phyloP scores from a whole-genome alignment of 2,329 filamentous ascomycete species.

The Coniella vitis region DNA sequence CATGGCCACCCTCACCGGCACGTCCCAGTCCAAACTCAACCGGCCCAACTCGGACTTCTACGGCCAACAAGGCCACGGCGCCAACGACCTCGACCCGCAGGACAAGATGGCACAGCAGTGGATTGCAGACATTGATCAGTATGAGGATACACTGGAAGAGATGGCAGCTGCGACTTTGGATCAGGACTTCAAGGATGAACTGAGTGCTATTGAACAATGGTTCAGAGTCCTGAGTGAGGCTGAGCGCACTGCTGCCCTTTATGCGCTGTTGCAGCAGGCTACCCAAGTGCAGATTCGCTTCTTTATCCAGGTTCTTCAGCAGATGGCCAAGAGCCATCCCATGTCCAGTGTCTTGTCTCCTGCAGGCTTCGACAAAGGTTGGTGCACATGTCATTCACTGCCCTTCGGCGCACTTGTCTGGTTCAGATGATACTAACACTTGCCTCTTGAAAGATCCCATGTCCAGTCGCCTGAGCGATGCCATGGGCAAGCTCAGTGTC shows the following conservation, averaged over 20 bases:
- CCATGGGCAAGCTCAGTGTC: slow-evolving; percentile 90
- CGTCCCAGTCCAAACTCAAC: slow-evolving; percentile 67
- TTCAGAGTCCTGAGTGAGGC: slow-evolving; percentile 96
- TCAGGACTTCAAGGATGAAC: slow-evolving; percentile 98
- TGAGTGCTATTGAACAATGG: slow-evolving; percentile 99
- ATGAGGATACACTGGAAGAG: slow-evolving; percentile 96
- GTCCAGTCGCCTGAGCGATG: slow-evolving; percentile 91
- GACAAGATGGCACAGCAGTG: slow-evolving; percentile 96
- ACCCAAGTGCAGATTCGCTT: slow-evolving; percentile 98
- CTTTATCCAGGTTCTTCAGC: slow-evolving; percentile 97
- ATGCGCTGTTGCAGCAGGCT: slow-evolving; percentile 93
- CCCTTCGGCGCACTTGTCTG: too few relatives aligned
- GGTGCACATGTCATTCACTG: slow-evolving; percentile 18
- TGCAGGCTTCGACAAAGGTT: slow-evolving; percentile 94
- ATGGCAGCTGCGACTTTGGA: slow-evolving; percentile 98
- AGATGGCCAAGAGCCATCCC: slow-evolving; percentile 97
- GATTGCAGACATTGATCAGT: slow-evolving; percentile 98
- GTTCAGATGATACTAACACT: neutral
- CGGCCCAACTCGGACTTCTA: slow-evolving; percentile 95
- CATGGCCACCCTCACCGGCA: slow-evolving; percentile 71
- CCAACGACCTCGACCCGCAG: slow-evolving; percentile 69
- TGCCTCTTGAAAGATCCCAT: slow-evolving; percentile 69
- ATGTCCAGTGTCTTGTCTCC: slow-evolving; percentile 95
- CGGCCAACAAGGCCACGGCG: slow-evolving; percentile 63
- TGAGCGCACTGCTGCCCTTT: slow-evolving; percentile 89